Base-by-base conservation (phyloP, 2,329 filamentous ascomycete species). In the Metarhizium sp. region DNA sequence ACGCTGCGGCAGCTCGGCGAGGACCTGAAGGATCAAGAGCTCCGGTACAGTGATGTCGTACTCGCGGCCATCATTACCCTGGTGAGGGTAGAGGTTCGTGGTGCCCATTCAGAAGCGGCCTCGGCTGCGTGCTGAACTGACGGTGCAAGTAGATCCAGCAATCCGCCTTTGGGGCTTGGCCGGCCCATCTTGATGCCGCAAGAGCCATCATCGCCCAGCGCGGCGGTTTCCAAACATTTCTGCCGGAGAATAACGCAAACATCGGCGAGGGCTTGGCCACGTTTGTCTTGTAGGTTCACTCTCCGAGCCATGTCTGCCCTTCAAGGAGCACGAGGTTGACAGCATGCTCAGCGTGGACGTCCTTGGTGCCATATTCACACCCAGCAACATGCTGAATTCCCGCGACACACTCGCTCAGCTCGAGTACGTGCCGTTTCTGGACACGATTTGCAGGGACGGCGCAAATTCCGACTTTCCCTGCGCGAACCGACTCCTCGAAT, bases 81-180 rank as follows among this genome's bases (percentile, higher is more conserved):
- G 6, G 10, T 34, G 32, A 34, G 32, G 10, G 32, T 34, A 34
- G 32, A 34, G 32, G 32, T 34, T 34, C 32, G 32, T 5, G 10
- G 32, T 11, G 32, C 32, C 32, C 32, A 11, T 11, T 25, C 25
- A 25, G 25, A 25, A 25, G 25, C 32, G 32, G 6, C 2, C 32
- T 2, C 6, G 32, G 32, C 7, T 34, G 10, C 32, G 8, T 34
- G 32, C 4, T 11, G 2, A 34, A 1, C 7, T 34, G 6, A 34
- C 32, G 32, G 32, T 34, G 4, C 32, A 11, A 25, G 1, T 34
- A 34, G 32, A 50, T 60, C 10, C 57, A 60, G 25, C 59, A 60
- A 25, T 60, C 57, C 13, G 47, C 54, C 13, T 60, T 59, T 56
- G 57, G 59, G 10, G 50, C 54, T 6, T 60, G 57, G 59, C 40